Base-by-base conservation (phyloP, 495 filamentous ascomycete species). In the Daldinia childiae region DNA sequence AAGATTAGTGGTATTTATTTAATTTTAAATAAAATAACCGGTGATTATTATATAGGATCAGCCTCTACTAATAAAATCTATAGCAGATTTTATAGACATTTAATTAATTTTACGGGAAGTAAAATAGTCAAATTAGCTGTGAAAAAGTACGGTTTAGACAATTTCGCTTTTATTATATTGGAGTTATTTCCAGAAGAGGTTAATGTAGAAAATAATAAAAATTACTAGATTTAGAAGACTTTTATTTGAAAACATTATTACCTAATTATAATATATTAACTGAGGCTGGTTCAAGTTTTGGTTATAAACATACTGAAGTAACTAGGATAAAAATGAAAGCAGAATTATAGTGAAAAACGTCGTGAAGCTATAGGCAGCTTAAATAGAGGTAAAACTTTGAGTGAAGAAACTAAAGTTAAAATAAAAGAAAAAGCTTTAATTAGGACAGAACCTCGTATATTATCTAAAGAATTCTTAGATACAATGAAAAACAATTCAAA, bases 31-130 rank as follows among this genome's bases (percentile, higher is more conserved):
- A 45, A 45, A 12, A 45, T 12, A 45, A 45, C 41, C 14, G 8
- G 8, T 11, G 41, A 45, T 45, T 45, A 45, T 45, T 45, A 45
- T 45, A 45, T 45, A 45, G 41, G 41, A 45, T 45, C 41, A 45
- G 41, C 41, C 14, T 45, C 41, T 45, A 45, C 41, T 45, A 45
- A 45, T 45, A 45, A 45, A 45, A 11, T 45, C 14, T 45, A 45
- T 45, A 45, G 41, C 14, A 45, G 41, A 45, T 45, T 45, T 45
- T 45, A 45, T 45, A 45, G 41, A 45, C 41, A 45, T 45, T 45
- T 45, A 45, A 45, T 45, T 45, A 45, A 45, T 45, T 45, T 45
- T 45, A 45, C 41, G 6, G 32, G 32, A 45, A 45, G 41, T 45
- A 45, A 45, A 45, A 45, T 45, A 45, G 41, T 45, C 1, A 45